Conservation (phyloP, 371 early-diverging fungal genomes). For the Mucor sp. region DNA sequence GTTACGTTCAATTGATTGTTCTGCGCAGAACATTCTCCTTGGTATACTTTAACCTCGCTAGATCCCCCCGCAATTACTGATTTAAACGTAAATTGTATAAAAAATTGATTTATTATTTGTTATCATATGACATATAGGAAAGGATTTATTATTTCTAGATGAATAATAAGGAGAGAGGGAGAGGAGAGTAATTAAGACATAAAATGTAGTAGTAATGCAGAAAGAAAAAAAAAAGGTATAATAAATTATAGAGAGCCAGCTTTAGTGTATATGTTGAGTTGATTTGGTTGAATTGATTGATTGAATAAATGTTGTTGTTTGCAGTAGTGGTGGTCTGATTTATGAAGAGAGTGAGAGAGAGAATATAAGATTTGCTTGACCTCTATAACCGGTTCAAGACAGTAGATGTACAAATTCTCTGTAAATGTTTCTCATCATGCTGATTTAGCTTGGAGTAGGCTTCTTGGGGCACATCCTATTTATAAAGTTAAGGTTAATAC, state of each 20-base stretch:
- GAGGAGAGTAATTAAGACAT: slow-evolving; percentile 1
- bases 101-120: neutral
- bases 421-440: neutral
- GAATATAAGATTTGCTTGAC: neutral
- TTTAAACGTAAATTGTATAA: neutral
- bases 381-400: slow-evolving; percentile 23
- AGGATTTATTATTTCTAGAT: neutral
- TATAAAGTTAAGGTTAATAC: neutral
- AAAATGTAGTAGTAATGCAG: neutral
- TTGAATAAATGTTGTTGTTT: slow-evolving; percentile 6
- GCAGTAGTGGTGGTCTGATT: neutral
- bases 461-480: slow-evolving; percentile 48
- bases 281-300: neutral
- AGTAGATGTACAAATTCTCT: neutral
- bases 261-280: slow-evolving; percentile 3
- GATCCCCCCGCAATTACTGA: neutral
- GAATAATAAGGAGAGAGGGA: neutral
- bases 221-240: slow-evolving; percentile 5
- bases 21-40: neutral
- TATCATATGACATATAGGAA: neutral
- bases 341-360: neutral
- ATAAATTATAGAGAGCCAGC: slow-evolving; percentile 12
- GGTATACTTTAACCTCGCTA: neutral
- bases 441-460: slow-evolving; percentile 25
- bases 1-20: neutral